Evolutionary conservation across 768 basidiomycete genomes (phyloP).

Genomic region (Rhodotorula toruloides): DNA sequence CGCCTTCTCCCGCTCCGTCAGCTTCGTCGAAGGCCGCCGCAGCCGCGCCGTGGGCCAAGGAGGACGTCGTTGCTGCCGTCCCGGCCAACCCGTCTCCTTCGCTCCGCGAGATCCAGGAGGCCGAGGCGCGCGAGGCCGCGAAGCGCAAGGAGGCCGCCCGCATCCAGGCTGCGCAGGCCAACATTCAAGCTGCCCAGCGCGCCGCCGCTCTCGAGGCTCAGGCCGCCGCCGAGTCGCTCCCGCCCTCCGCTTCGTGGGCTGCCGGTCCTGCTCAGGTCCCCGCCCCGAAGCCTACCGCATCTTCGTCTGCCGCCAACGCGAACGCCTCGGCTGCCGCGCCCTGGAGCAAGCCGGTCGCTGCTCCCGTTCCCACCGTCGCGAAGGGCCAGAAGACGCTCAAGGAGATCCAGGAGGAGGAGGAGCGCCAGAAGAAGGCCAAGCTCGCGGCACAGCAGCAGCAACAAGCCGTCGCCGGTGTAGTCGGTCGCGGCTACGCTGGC

Average conservation of each 20-base stretch:
- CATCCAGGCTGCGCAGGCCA: slow-evolving; percentile 54
- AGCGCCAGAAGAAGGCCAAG: slow-evolving; percentile 54
- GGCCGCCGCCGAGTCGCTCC: slow-evolving; percentile 36
- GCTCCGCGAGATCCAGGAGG: slow-evolving; percentile 90
- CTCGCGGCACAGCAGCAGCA: slow-evolving; percentile 30
- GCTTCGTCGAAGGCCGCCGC: slow-evolving; percentile 51
- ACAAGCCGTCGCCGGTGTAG: not conserved
- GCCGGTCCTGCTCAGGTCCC: slow-evolving; percentile 50
- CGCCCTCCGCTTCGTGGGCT: slow-evolving; percentile 72
- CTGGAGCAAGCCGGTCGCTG: slow-evolving; percentile 63
- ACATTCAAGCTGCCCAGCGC: slow-evolving; percentile 39
- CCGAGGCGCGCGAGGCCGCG: slow-evolving; percentile 75
- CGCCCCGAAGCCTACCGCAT: slow-evolving; percentile 39
- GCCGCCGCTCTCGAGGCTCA: slow-evolving; percentile 43
- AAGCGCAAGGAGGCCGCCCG: slow-evolving; percentile 66
- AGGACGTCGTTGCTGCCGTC: slow-evolving; percentile 15
- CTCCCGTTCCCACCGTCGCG: slow-evolving; percentile 53
- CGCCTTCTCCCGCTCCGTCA: slow-evolving; percentile 6
- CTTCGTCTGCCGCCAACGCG: too few relatives aligned
- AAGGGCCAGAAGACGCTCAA: slow-evolving; percentile 71
- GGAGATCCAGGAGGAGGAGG: slow-evolving; percentile 96
- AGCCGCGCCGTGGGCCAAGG: slow-evolving; percentile 52
- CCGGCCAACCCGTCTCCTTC: slow-evolving; percentile 51
- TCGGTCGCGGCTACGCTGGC: slow-evolving; percentile 70
- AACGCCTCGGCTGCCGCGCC: slow-evolving; percentile 55